A percentile compares a stretch with the other conserved stretches of the same genome.
These are phyloP conservation scores for Pyrus betulifolia DNA, from an alignment of 306 rosid species.

Conservation along the genomic window DNA sequence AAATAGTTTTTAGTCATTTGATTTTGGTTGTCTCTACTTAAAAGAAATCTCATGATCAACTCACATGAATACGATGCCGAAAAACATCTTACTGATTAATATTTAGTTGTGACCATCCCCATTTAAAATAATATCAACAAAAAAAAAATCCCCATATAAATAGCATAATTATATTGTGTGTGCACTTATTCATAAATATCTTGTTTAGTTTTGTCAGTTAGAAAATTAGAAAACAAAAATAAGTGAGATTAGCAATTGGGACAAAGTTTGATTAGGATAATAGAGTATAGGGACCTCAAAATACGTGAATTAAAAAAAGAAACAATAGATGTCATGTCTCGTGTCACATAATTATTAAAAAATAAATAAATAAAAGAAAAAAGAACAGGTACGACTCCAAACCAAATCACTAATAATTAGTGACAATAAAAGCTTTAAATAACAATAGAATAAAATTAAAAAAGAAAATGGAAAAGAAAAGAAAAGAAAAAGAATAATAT, in stretches of 20 bases:
- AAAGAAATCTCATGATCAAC: no score
- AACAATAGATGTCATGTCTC: conserved; percentile 2
- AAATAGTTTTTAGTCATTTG: no score
- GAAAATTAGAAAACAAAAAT: neutral
- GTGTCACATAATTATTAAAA: neutral
- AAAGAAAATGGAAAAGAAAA: neutral
- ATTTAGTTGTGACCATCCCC: neutral
- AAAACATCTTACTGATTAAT: no score
- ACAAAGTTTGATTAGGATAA: conserved; percentile 31
- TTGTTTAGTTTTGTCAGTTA: neutral
- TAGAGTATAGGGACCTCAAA: conserved; percentile 2
- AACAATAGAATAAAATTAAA: neutral
- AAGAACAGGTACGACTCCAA: conserved; percentile 17
- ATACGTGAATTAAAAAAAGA: conserved; percentile 1
- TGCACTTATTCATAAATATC: neutral
- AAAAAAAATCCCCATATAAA: neutral
- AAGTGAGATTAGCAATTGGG: conserved; percentile 6
- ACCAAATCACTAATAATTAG: conserved; percentile 15
- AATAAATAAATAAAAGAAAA: neutral
- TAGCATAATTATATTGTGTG: neutral
- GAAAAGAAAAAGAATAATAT: conserved; percentile 3
- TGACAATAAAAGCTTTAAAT: conserved; percentile 13
- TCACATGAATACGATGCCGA: neutral
- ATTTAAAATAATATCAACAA: neutral
- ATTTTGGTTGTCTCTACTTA: neutral